Conservation (phyloP, 805 yeast genomes). For the Metschnikowia gruessii region DNA sequence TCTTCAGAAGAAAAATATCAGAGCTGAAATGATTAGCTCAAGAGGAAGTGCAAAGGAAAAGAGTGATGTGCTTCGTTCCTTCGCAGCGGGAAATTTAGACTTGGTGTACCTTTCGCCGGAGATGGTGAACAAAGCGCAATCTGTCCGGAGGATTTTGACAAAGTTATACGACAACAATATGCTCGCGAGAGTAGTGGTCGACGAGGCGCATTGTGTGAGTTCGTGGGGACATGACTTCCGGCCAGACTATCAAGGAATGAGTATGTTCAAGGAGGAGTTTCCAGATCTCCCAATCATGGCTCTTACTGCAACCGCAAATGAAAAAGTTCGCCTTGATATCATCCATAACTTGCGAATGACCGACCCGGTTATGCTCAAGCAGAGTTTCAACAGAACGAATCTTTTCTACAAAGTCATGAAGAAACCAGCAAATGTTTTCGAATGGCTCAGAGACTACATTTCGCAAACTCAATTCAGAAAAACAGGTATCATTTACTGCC, state of each 20-base stretch:
- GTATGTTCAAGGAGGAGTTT: constrained; percentile 65
- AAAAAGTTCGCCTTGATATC: constrained; percentile 82
- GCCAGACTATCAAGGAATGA: constrained; percentile 87
- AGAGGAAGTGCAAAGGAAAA: constrained; percentile 64
- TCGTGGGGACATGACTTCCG: constrained; percentile 99
- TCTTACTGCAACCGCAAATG: constrained; percentile 94
- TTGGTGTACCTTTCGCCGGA: constrained; percentile 91
- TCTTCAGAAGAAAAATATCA: constrained; percentile 59
- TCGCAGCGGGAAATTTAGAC: constrained; percentile 65
- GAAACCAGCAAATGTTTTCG: constrained; percentile 56
- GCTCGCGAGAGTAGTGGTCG: constrained; percentile 86
- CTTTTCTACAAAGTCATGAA: constrained; percentile 71
- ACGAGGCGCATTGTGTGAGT: constrained; percentile 97
- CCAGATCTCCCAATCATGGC: constrained; percentile 92
- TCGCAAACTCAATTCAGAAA: constrained; percentile 47
- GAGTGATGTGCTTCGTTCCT: constrained; percentile 55
- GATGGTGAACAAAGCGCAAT: constrained; percentile 76
- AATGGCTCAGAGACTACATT: constrained; percentile 59
- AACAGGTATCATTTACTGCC: constrained; percentile 92
- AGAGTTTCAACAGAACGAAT: constrained; percentile 89
- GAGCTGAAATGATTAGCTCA: constrained; percentile 87
- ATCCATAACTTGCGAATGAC: constrained; percentile 68
- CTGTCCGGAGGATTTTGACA: constrained; percentile 61
- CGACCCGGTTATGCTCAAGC: constrained; percentile 66
- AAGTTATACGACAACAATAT: constrained; percentile 51